phyloP scores from a whole-genome alignment of 2,329 filamentous ascomycete species.

The Teratosphaeria nubilosa region DNA sequence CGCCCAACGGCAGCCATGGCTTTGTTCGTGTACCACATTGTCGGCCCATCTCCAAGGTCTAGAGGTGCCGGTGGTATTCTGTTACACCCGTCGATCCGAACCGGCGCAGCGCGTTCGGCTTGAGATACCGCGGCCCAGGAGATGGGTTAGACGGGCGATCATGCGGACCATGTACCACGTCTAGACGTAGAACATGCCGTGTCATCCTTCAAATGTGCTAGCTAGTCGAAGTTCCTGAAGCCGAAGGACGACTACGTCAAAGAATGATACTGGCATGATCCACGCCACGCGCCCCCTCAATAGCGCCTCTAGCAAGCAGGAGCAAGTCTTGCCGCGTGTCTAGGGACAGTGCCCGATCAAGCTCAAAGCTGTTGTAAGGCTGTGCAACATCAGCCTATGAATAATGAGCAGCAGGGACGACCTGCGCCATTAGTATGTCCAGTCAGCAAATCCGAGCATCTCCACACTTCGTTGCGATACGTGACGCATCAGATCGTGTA shows the following conservation, averaged over 20 bases:
- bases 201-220: background rate
- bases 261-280: background rate
- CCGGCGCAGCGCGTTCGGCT: conserved; percentile 6
- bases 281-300: background rate
- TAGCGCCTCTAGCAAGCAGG: conserved; percentile 3
- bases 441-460: conserved; percentile 13
- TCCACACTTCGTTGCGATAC: conserved; percentile 12
- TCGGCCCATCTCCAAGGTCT: conserved; percentile 13
- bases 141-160: conserved; percentile 5
- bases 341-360: background rate
- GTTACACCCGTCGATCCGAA: conserved; percentile 16
- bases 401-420: background rate
- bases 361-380: background rate
- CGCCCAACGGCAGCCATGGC: conserved; percentile 8
- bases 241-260: background rate
- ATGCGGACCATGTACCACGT: conserved; percentile 1
- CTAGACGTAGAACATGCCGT: background rate
- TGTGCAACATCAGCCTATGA: background rate
- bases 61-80: conserved; percentile 9
- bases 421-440: conserved; percentile 3
- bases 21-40: conserved; percentile 6
- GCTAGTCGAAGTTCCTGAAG: background rate
- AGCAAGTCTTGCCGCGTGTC: background rate
- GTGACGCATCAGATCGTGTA: conserved; percentile 12
- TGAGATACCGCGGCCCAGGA: background rate